These are phyloP conservation scores for Lactarius pseudohatsudake DNA, from an alignment of 768 basidiomycete species.

Conservation along the genomic window DNA sequence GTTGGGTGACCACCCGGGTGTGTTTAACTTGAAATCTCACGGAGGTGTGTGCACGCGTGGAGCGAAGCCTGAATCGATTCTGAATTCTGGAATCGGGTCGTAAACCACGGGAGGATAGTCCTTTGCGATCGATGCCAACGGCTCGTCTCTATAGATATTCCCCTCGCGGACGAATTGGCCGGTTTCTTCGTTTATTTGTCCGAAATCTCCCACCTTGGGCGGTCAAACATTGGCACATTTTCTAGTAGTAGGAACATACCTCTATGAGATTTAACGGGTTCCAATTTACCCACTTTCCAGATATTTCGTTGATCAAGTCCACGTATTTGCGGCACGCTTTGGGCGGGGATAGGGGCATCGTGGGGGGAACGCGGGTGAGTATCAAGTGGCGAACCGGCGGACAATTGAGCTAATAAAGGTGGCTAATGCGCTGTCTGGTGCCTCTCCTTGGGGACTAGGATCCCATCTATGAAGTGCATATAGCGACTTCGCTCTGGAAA, in stretches of 20 bases:
- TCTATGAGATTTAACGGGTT: constrained; percentile 14
- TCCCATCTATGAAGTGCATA: neutral
- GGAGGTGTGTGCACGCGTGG: constrained; percentile 1
- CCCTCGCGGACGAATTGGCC: constrained; percentile 22
- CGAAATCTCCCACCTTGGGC: constrained; percentile 22
- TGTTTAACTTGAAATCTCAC: constrained; percentile 8
- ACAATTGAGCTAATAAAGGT: neutral
- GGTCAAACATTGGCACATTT: neutral
- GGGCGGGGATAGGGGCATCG: constrained; percentile 6
- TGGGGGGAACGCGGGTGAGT: neutral
- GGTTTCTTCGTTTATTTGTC: constrained; percentile 13
- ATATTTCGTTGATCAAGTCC: constrained; percentile 17
- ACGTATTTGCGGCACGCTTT: constrained; percentile 19
- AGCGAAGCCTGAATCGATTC: constrained; percentile 10
- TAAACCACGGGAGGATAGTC: constrained; percentile 13
- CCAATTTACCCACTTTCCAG: constrained; percentile 20
- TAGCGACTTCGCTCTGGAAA: neutral
- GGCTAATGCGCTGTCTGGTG: neutral
- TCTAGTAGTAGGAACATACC: constrained; percentile 3
- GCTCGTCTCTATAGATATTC: constrained; percentile 24
- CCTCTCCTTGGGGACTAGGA: neutral
- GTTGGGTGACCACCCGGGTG: neutral
- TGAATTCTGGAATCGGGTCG: constrained; percentile 15
- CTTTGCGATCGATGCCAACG: constrained; percentile 14
- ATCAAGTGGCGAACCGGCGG: neutral